phyloP scores from a whole-genome alignment of 495 filamentous ascomycete species.

The Niebla homalea region DNA sequence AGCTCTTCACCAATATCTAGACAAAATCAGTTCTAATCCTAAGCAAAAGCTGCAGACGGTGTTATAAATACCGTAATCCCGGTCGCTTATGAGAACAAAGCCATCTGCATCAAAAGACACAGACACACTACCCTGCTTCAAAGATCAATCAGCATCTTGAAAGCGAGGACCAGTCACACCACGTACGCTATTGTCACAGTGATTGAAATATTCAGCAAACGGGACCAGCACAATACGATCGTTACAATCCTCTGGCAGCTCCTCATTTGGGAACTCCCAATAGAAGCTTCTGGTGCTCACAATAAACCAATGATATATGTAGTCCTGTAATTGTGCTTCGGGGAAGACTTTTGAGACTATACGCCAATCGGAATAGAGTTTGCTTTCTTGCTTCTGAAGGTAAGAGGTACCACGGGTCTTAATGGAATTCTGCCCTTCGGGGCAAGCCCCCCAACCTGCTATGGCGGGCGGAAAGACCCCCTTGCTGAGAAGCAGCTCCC shows the following conservation, averaged over 20 bases:
- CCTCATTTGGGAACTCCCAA: constrained; percentile 38
- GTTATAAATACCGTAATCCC: constrained; percentile 37
- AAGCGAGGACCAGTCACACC: constrained; percentile 22
- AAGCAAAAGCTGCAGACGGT: not conserved
- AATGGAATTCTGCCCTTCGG: constrained; percentile 10
- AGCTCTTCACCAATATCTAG: constrained; percentile 54
- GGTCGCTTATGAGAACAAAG: constrained; percentile 46
- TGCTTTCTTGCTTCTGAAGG: constrained; percentile 45
- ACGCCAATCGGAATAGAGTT: constrained; percentile 48
- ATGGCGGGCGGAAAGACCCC: constrained; percentile 30
- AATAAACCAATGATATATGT: constrained; percentile 63
- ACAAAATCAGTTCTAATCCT: not conserved
- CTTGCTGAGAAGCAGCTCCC: constrained; percentile 12
- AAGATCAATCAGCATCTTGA: not conserved
- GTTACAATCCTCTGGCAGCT: constrained; percentile 39
- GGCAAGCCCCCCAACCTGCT: constrained; percentile 24
- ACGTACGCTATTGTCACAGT: constrained; percentile 33
- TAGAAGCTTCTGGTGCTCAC: constrained; percentile 79
- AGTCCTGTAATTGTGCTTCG: constrained; percentile 36
- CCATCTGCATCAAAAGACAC: constrained; percentile 44
- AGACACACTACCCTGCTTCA: constrained; percentile 33
- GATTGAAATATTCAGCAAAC: constrained; percentile 84
- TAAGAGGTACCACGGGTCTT: constrained; percentile 21
- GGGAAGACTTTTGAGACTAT: constrained; percentile 40
- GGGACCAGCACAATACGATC: constrained; percentile 73